Percentiles rank a stretch among this genome's conserved stretches.
phyloP scores from a whole-genome alignment of 140 eudicot species.

The Bidens hawaiensis region DNA sequence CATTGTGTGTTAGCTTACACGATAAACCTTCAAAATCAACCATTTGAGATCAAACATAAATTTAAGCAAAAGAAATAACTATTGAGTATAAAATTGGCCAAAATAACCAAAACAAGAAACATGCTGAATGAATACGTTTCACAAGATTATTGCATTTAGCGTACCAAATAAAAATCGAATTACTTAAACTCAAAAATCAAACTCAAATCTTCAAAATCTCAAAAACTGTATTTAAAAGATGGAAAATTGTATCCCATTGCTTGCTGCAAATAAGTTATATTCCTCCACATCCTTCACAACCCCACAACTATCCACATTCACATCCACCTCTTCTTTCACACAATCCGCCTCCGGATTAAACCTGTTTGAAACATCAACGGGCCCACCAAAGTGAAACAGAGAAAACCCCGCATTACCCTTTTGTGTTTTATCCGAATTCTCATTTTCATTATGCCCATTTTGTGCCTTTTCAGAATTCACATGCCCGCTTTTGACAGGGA shows the following conservation, averaged over 20 bases:
- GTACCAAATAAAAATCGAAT: constrained; percentile 24
- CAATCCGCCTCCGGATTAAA: constrained; percentile 8
- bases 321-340: constrained; percentile 29
- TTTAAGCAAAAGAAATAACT: too few species aligned
- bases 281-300: too few species aligned
- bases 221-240: constrained; percentile 28
- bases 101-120: constrained; percentile 5
- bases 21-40: too few species aligned
- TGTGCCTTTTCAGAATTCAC: too few species aligned
- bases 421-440: constrained; percentile 15
- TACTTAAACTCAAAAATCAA: too few species aligned
- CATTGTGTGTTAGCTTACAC: too few species aligned
- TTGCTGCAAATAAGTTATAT: constrained; percentile 78
- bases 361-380: constrained; percentile 64
- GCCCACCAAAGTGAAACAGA: constrained; percentile 82
- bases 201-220: constrained; percentile 15
- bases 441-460: neutral
- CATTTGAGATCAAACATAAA: too few species aligned
- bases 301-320: constrained; percentile 28
- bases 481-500: too few species aligned
- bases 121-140: constrained; percentile 23
- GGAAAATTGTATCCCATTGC: constrained; percentile 58
- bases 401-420: constrained; percentile 59
- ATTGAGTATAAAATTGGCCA: neutral
- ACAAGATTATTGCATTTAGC: constrained; percentile 45